phyloP scores from a whole-genome alignment of 805 yeast genomes.

The Isabelozyma pseudorhagii region DNA sequence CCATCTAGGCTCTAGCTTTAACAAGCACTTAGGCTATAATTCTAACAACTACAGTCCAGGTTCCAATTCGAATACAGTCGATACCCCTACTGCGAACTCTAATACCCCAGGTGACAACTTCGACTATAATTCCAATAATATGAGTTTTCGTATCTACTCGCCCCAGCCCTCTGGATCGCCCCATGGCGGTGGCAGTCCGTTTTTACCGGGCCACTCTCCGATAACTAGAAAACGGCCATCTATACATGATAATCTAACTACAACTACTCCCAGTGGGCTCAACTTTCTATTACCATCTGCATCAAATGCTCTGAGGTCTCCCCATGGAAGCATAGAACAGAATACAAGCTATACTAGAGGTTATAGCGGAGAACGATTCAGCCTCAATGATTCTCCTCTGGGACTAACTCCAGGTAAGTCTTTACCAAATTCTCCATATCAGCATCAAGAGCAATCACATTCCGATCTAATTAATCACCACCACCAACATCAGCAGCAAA shows the following conservation, averaged over 20 bases:
- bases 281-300: background rate
- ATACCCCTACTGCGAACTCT: background rate
- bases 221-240: background rate
- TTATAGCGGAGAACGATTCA: background rate
- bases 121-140: background rate
- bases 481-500: background rate
- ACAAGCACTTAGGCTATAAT: no score
- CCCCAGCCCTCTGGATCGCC: background rate
- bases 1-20: no score
- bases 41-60: background rate
- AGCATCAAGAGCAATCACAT: background rate
- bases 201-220: background rate
- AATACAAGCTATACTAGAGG: constrained; percentile 12
- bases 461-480: background rate
- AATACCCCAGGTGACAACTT: no score
- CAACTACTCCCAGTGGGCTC: background rate
- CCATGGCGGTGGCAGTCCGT: background rate
- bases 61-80: background rate
- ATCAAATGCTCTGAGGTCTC: constrained; percentile 1
- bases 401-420: background rate
- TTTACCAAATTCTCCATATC: background rate
- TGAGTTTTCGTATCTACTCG: background rate
- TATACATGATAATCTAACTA: background rate
- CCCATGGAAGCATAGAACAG: constrained; percentile 6
- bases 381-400: background rate